Evolutionary conservation across 2,329 filamentous ascomycete genomes (phyloP), one percentile per base, ranked within the genome.

Genomic region (Tolypocladium endophyticum): DNA sequence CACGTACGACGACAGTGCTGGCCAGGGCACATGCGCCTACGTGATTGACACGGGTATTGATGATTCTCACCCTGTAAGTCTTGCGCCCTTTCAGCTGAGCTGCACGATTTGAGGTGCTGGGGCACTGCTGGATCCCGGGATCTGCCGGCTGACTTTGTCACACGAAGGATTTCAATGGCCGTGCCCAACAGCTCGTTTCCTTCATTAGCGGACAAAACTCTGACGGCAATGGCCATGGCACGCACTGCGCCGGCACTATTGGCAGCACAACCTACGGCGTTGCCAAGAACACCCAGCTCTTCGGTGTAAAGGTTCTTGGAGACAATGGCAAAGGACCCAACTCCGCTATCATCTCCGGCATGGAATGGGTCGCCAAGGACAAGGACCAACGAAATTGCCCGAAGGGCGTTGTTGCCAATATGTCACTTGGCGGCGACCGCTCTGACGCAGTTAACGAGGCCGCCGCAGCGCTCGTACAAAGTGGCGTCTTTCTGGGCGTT

Each of bases 401-500:
- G 63, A 72, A 67, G 53, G 75, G 76, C 36, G 69, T 74, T 52
- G 79, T 82, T 33, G 74, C 77, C 62, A 80, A 77, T 70, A 79
- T 82, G 79, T 79, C 76, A 9, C 76, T 83, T 8, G 79, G 79
- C 45, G 79, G 79, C 12, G 55, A 63, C 57, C 68, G 64, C 61
- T 78, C 76, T 6, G 57, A 71, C 2, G 68, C 78, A 25, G 66
- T 80, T 61, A 82, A 82, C 73, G 67, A 65, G 39, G 79, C 79
- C 12, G 77, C 79, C 30, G 71, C 71, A 12, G 70, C 69, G 55
- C 71, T 79, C 38, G 70, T 77, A 62, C 61, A 61, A 35, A 67
- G 70, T 1, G 80, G 79, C 38, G 69, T 81, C 59, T 78, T 79
- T 61, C 70, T 81, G 52, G 79, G 76, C 59, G 79, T 81, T 20